Evolutionary conservation across 1,139 yeast genomes (phyloP), one percentile per base, ranked within the genome.

Genomic region (Geotrichum restrictum): DNA sequence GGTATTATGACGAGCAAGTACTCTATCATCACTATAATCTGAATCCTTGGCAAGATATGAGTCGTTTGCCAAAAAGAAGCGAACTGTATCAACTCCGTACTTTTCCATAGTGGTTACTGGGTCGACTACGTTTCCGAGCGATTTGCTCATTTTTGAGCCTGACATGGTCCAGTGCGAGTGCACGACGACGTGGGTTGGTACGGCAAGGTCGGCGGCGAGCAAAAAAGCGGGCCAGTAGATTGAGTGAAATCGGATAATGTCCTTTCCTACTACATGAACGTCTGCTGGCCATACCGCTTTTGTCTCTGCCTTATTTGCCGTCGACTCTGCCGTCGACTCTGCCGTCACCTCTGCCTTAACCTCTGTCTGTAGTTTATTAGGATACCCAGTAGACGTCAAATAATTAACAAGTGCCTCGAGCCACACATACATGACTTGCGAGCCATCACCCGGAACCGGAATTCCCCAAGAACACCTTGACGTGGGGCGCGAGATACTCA

Each of bases 161-260:
- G 83, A 85, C 69, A 87, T 79, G 16, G 91, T 74, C 98, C 98
- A 93, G 67, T 93, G 98, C 2, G 95, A 84, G 69, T 93, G 99
- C 1, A 93, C 96, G 11, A 89, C 77, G 3, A 93, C 79, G 58
- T 83, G 85, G 40, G 75, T 70, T 0, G 98, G 98, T 8, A 84
- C 64, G 2, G 79, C 79, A 0, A 87, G 64, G 0, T 77, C 83
- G 0, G 95, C 94, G 0, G 97, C 98, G 76, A 91, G 72, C 53
- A 93, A 72, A 57, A 93, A 85, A 1, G 91, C 84, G 0, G 98
- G 98, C 98, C 98, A 93, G 65, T 88, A 89, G 16, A 91, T 79
- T 61, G 94, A 83, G 64, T 94, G 98, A 69, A 93, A 93, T 56
- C 80, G 60, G 48, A 82, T 76, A 49, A 93, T 93, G 66, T 93